These are phyloP conservation scores for Rosa chinensis DNA, from an alignment of 306 rosid genomes.

Conservation along the genomic window DNA sequence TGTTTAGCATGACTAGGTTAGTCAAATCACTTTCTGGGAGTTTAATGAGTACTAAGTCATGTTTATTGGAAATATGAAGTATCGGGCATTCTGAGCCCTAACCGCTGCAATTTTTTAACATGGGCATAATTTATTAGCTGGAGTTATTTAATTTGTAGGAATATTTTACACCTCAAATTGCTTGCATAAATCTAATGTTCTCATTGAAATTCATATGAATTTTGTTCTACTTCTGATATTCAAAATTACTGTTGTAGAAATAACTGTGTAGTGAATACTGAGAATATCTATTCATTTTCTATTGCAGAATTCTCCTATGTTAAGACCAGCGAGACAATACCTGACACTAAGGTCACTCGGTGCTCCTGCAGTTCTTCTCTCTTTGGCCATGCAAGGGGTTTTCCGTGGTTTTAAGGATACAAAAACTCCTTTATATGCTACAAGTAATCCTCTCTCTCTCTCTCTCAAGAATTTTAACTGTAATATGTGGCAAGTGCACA, in stretches of 20 bases:
- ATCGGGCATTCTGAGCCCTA: background rate
- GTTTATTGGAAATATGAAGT: background rate
- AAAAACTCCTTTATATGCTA: slow-evolving; percentile 70
- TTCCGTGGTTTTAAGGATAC: slow-evolving; percentile 88
- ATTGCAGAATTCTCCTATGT: slow-evolving; percentile 64
- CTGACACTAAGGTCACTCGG: slow-evolving; percentile 75
- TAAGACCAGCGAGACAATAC: slow-evolving; percentile 63
- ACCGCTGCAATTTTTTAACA: background rate
- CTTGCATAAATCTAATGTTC: background rate
- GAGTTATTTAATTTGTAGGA: background rate
- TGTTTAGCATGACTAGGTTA: background rate
- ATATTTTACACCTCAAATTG: background rate
- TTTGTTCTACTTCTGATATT: background rate
- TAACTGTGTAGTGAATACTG: background rate
- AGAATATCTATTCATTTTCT: background rate
- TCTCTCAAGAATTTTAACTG: background rate
- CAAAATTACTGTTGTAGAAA: background rate
- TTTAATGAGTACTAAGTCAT: background rate
- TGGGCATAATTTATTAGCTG: background rate
- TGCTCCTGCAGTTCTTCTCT: slow-evolving; percentile 90
- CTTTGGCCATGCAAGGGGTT: slow-evolving; percentile 83
- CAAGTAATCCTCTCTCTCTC: slow-evolving; percentile 38
- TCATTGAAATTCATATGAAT: background rate
- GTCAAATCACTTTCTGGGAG: background rate
- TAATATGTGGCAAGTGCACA: background rate